Conservation (phyloP, 2,329 filamentous ascomycete species). For the Fusarium buharicum region DNA sequence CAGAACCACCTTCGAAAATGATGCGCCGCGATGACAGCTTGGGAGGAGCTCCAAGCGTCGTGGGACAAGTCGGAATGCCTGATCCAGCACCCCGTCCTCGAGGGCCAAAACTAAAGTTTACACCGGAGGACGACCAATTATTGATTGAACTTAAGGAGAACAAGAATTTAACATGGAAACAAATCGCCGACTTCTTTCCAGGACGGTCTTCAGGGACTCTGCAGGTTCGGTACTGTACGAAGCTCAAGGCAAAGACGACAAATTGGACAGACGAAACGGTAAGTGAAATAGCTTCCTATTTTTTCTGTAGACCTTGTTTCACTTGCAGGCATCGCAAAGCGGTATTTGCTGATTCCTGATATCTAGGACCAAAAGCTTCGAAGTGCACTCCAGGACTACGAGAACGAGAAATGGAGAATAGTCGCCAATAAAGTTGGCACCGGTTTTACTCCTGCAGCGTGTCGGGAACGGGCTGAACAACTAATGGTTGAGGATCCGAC, state of each 20-base stretch:
- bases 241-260: constrained; percentile 91
- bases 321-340: not conserved
- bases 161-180: constrained; percentile 95
- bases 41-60: constrained; percentile 80
- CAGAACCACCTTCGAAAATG: constrained; percentile 75
- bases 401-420: constrained; percentile 92
- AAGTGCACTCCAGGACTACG: constrained; percentile 82
- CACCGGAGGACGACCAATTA: constrained; percentile 87
- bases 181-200: constrained; percentile 96
- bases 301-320: not conserved
- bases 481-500: constrained; percentile 59
- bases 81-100: constrained; percentile 80
- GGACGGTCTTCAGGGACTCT: constrained; percentile 89
- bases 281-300: constrained; percentile 50
- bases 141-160: constrained; percentile 93
- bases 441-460: constrained; percentile 87
- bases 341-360: constrained; percentile 10
- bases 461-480: constrained; percentile 80
- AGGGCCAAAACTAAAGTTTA: constrained; percentile 93
- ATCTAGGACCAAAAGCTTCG: constrained; percentile 79
- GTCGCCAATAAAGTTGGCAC: constrained; percentile 90
- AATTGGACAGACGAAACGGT: constrained; percentile 96
- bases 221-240: constrained; percentile 94
- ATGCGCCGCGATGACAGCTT: constrained; percentile 67
- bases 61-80: constrained; percentile 89